Evolutionary conservation across 1,284 basidiomycete species (phyloP), one percentile per base, ranked within the genome.

Genomic region (Athelia sp.): DNA sequence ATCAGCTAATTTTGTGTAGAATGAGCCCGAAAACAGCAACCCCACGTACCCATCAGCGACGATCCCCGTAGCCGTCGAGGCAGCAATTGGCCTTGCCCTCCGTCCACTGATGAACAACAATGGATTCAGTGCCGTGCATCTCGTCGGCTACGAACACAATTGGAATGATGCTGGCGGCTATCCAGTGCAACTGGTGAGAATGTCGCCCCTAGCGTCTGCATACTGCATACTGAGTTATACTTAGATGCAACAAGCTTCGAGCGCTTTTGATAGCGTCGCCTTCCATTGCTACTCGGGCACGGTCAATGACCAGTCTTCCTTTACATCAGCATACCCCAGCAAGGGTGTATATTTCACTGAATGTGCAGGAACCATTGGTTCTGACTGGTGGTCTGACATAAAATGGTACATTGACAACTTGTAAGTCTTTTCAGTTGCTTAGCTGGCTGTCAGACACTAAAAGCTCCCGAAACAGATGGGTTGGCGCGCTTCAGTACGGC

Each of bases 21-120:
- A 79, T 51, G 78, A 79, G 54, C 77, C 77, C 2, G 67, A 77
- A 59, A 74, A 79, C 55, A 73, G 65, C 50, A 74, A 79, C 50
- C 67, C 75, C 0, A 77, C 76, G 0, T 80, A 81, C 50, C 79
- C 78, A 0, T 75, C 76, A 1, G 72, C 70, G 15, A 26, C 11
- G 26, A 56, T 72, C 45, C 59, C 61, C 15, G 62, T 62, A 0
- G 54, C 52, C 8, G 58, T 62, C 40, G 63, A 69, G 51, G 72
- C 71, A 1, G 57, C 59, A 35, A 63, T 75, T 43, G 72, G 63
- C 14, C 57, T 52, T 3, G 56, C 63, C 6, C 64, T 75, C 2
- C 64, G 73, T 10, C 59, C 62, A 6, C 55, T 75, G 29, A 63
- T 75, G 58, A 60, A 74, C 56, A 61, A 61, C 50, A 71, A 72